A percentile compares a stretch with the other conserved stretches of the same genome.
These are phyloP conservation scores for Colletotrichum tanaceti DNA, from an alignment of 2,329 filamentous ascomycete species.

Conservation along the genomic window DNA sequence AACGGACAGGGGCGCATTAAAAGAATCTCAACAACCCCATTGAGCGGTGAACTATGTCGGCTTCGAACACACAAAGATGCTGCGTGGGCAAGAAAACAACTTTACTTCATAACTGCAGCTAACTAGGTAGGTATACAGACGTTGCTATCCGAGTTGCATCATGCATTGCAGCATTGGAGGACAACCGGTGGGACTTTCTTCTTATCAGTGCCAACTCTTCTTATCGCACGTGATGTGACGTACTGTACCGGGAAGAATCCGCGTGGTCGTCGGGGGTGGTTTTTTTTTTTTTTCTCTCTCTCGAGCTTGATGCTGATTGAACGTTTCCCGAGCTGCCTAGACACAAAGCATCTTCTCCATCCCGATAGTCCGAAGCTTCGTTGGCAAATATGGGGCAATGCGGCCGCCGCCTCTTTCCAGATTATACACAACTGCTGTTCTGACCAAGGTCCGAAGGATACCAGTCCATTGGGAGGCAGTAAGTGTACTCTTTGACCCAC, in stretches of 20 bases:
- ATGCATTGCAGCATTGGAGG: conserved; percentile 3
- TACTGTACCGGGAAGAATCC: conserved; percentile 12
- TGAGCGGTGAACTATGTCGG: background rate
- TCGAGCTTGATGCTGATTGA: no score
- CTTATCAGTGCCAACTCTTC: background rate
- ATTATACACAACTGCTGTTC: conserved; percentile 21
- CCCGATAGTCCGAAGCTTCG: conserved; percentile 3
- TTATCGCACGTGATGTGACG: conserved; percentile 29
- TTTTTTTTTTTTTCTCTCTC: background rate
- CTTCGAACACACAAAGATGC: background rate
- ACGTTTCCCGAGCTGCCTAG: conserved; percentile 12
- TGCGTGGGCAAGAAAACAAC: background rate
- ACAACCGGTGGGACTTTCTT: background rate
- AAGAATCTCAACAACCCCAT: conserved; percentile 25
- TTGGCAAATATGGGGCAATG: conserved; percentile 41
- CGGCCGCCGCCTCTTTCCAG: conserved; percentile 34
- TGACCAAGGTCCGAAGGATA: conserved; percentile 34
- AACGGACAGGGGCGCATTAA: conserved; percentile 35
- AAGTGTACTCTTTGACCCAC: background rate
- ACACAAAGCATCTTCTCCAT: conserved; percentile 27
- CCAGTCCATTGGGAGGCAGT: conserved; percentile 8
- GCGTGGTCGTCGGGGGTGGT: conserved; percentile 1
- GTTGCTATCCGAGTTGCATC: background rate
- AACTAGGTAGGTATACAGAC: background rate
- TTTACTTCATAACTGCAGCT: background rate